Evolutionary conservation across 2,329 filamentous ascomycete species (phyloP).

Genomic region (Zymoseptoria crescenta): DNA sequence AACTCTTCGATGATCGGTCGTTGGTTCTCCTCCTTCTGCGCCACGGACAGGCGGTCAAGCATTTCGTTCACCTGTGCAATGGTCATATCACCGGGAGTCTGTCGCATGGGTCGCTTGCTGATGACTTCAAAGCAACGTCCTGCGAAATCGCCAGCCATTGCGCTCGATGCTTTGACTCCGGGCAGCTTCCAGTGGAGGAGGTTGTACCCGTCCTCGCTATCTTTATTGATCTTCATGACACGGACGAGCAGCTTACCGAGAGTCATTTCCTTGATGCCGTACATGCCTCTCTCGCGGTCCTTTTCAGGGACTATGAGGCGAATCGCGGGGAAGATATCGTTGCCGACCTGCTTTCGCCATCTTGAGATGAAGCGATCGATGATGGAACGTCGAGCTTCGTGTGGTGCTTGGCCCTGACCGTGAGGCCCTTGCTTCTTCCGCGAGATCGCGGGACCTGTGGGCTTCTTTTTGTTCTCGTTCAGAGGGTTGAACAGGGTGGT

Average conservation of each 20-base stretch:
- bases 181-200: conserved; percentile 90
- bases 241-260: conserved; percentile 89
- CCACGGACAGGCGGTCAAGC: conserved; percentile 68
- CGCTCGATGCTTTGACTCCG: conserved; percentile 53
- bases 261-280: conserved; percentile 85
- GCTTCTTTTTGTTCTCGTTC: conserved; percentile 67
- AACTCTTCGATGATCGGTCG: conserved; percentile 73
- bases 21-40: conserved; percentile 76
- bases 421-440: conserved; percentile 54
- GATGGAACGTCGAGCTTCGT: conserved; percentile 71
- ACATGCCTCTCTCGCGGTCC: conserved; percentile 85
- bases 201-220: conserved; percentile 79
- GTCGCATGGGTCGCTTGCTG: conserved; percentile 71
- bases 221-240: conserved; percentile 82
- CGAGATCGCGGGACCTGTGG: conserved; percentile 46
- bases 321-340: conserved; percentile 89
- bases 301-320: conserved; percentile 88
- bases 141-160: conserved; percentile 83
- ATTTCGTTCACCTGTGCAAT: conserved; percentile 84
- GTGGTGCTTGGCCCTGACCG: conserved; percentile 46
- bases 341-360: conserved; percentile 82
- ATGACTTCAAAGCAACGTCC: conserved; percentile 81
- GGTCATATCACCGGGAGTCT: conserved; percentile 66
- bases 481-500: conserved; percentile 72
- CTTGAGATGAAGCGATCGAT: conserved; percentile 77